Conservation (phyloP, 164 flowering plant species). For the Sedum album region DNA sequence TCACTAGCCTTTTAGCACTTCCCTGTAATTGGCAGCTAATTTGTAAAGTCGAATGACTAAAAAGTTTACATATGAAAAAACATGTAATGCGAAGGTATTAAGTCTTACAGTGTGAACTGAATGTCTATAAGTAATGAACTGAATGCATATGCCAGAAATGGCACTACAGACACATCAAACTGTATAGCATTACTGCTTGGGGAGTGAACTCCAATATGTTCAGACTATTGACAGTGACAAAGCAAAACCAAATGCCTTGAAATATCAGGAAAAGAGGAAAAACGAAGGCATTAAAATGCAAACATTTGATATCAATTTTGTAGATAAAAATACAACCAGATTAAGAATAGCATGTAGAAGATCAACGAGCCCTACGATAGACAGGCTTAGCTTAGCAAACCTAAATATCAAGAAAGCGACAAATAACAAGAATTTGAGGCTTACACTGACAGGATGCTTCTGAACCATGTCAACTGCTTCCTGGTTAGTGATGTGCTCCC, state of each 20-base stretch:
- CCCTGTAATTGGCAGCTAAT: neutral
- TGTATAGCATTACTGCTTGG: too few species aligned
- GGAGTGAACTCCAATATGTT: too few species aligned
- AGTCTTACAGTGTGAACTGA: neutral
- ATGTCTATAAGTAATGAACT: too few species aligned
- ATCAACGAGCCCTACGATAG: neutral
- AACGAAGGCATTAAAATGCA: neutral
- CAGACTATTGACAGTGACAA: neutral
- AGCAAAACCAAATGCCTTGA: neutral
- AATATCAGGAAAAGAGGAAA: neutral
- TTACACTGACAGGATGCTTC: slow-evolving; percentile 6
- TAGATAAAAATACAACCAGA: neutral
- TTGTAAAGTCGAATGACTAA: neutral
- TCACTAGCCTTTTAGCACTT: slow-evolving; percentile 5
- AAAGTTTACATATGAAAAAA: neutral
- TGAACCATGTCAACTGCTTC: slow-evolving; percentile 6
- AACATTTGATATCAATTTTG: neutral
- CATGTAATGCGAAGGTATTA: neutral
- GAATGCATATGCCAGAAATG: too few species aligned
- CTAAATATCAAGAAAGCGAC: neutral
- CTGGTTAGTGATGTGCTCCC: slow-evolving; percentile 6
- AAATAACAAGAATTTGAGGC: neutral
- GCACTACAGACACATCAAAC: too few species aligned
- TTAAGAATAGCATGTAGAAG: neutral
- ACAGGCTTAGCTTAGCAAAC: neutral